Evolutionary conservation across 306 rosid species (phyloP).

Genomic region (Leucaena leucocephala): DNA sequence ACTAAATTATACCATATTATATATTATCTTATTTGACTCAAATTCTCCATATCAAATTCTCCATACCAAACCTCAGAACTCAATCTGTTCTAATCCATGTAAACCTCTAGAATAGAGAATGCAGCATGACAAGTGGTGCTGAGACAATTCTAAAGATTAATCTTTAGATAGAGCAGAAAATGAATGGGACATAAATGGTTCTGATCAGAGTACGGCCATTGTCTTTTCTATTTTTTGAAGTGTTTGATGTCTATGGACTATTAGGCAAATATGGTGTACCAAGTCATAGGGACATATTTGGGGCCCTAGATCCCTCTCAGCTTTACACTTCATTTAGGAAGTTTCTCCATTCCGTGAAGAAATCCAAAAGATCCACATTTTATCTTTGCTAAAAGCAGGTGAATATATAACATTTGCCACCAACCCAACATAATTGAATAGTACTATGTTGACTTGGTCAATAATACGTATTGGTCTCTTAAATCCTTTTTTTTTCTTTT

Average conservation of each 20-base stretch:
- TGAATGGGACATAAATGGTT: not conserved
- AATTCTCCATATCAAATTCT: no score
- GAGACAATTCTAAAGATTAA: not conserved
- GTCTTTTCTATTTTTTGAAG: not conserved
- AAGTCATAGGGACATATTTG: not conserved
- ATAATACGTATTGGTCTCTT: not conserved
- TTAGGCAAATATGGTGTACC: not conserved
- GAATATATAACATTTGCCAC: not conserved
- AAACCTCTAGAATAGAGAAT: not conserved
- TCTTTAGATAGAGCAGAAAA: conserved; percentile 14
- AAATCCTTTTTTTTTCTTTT: no score
- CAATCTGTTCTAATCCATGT: no score
- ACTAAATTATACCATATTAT: no score
- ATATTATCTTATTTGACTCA: no score
- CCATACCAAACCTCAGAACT: no score
- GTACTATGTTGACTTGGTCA: not conserved
- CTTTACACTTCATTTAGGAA: not conserved
- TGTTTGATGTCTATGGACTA: not conserved
- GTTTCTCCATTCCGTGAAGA: not conserved
- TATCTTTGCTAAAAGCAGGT: not conserved
- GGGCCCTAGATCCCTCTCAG: not conserved
- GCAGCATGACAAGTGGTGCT: not conserved
- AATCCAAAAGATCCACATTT: not conserved
- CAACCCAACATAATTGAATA: not conserved
- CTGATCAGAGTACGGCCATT: not conserved